phyloP scores from a whole-genome alignment of 148 eudicot species.

The Heliamphora exappendiculata region DNA sequence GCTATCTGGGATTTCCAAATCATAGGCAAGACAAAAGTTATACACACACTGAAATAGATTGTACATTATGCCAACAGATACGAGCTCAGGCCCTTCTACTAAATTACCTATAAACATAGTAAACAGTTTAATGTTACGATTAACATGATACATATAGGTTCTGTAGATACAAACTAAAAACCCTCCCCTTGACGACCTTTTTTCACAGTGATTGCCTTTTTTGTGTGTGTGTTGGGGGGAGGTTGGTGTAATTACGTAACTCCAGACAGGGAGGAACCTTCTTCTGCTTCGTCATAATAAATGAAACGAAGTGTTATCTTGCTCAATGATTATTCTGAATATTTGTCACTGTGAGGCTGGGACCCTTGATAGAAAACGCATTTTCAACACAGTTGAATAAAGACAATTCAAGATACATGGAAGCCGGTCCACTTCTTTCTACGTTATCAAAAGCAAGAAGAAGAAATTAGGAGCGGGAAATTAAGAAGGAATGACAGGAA shows the following conservation, averaged over 20 bases:
- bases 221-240: too few relatives aligned
- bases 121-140: too few relatives aligned
- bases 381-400: slow-evolving; percentile 8
- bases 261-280: not conserved
- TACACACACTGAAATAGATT: too few relatives aligned
- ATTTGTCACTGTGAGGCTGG: slow-evolving; percentile 7
- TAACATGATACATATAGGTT: not conserved
- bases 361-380: slow-evolving; percentile 7
- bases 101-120: too few relatives aligned
- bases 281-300: not conserved
- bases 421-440: slow-evolving; percentile 15
- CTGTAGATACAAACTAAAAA: slow-evolving; percentile 10
- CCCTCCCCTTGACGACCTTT: too few relatives aligned
- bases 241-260: too few relatives aligned
- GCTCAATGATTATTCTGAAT: slow-evolving; percentile 9
- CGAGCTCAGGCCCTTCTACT: too few relatives aligned
- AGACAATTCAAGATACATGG: slow-evolving; percentile 11
- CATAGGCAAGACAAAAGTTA: too few relatives aligned
- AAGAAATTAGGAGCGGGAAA: not conserved
- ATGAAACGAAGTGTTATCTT: slow-evolving; percentile 6
- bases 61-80: too few relatives aligned
- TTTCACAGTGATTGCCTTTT: too few relatives aligned
- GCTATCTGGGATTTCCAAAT: too few relatives aligned
- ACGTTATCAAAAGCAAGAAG: not conserved
- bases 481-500: not conserved